A percentile compares a stretch with the other conserved stretches of the same genome.
These are phyloP conservation scores for Ustilago curta DNA, from an alignment of 1,284 basidiomycete genomes.

Conservation along the genomic window DNA sequence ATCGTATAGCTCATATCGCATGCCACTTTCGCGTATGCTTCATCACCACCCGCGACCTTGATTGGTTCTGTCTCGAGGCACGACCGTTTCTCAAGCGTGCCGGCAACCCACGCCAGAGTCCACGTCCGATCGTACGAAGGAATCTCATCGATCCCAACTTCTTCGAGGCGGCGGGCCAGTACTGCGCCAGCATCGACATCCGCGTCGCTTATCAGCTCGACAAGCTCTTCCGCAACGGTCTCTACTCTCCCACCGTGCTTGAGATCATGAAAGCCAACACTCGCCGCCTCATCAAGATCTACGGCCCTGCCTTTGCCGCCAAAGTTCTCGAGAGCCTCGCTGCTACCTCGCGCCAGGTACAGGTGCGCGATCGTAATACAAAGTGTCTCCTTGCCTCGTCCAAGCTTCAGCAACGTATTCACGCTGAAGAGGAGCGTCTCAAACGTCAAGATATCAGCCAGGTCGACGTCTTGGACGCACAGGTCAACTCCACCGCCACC, in stretches of 20 bases:
- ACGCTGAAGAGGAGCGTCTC: slow-evolving; percentile 18
- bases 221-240: slow-evolving; percentile 30
- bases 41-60: slow-evolving; percentile 20
- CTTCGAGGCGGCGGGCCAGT: slow-evolving; percentile 16
- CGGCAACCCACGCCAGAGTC: slow-evolving; percentile 17
- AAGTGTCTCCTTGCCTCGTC: slow-evolving; percentile 22
- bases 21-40: slow-evolving; percentile 35
- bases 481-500: slow-evolving; percentile 16
- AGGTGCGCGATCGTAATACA: slow-evolving; percentile 25
- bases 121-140: slow-evolving; percentile 13
- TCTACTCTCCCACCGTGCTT: slow-evolving; percentile 29
- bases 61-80: slow-evolving; percentile 35
- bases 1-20: slow-evolving; percentile 19
- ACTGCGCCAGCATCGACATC: slow-evolving; percentile 26
- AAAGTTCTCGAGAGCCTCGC: slow-evolving; percentile 27
- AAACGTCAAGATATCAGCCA: slow-evolving; percentile 11
- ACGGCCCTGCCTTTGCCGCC: slow-evolving; percentile 19
- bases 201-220: slow-evolving; percentile 35
- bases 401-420: slow-evolving; percentile 22
- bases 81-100: slow-evolving; percentile 28
- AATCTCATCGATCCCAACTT: slow-evolving; percentile 22
- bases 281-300: slow-evolving; percentile 13
- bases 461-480: slow-evolving; percentile 4
- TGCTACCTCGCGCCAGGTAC: slow-evolving; percentile 14
- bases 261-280: slow-evolving; percentile 23